These are phyloP conservation scores for Beauveria sp. DNA, from an alignment of 2,329 filamentous ascomycete species.

Conservation along the genomic window DNA sequence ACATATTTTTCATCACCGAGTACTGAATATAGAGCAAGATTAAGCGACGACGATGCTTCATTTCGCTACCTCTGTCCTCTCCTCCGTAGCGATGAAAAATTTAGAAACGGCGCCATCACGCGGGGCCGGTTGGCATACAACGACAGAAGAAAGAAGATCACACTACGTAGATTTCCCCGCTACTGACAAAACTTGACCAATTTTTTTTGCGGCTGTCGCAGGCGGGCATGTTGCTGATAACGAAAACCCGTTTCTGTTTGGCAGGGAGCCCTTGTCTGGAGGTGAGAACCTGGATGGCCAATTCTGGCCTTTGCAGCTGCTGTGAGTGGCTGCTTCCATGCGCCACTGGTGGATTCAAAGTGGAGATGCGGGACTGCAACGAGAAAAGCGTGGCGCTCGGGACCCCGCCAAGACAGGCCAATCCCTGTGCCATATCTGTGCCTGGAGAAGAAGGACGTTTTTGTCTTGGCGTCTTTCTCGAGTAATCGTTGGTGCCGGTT, in stretches of 20 bases:
- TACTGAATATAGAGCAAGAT: too few species aligned
- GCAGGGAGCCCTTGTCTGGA: not conserved
- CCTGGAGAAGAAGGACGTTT: not conserved
- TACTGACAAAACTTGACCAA: not conserved
- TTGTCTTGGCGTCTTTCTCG: too few species aligned
- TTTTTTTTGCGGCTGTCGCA: not conserved
- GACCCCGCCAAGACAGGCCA: not conserved
- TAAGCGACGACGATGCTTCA: too few species aligned
- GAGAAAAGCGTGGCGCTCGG: not conserved
- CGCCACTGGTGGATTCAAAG: not conserved
- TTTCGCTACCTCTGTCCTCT: too few species aligned
- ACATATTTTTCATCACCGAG: too few species aligned
- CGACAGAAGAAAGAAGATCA: too few species aligned
- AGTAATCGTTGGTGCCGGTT: too few species aligned
- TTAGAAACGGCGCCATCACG: not conserved
- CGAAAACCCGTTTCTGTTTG: not conserved
- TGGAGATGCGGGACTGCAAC: not conserved
- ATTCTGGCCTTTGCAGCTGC: not conserved
- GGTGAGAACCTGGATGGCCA: constrained; percentile 13
- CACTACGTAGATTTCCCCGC: too few species aligned
- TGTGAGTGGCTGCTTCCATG: constrained; percentile 5
- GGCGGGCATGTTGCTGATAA: not conserved
- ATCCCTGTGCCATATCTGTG: not conserved
- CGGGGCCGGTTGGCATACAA: too few species aligned
- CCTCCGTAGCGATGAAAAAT: not conserved